phyloP scores from a whole-genome alignment of 2,329 filamentous ascomycete genomes.

The Curvularia hawaiiensis region DNA sequence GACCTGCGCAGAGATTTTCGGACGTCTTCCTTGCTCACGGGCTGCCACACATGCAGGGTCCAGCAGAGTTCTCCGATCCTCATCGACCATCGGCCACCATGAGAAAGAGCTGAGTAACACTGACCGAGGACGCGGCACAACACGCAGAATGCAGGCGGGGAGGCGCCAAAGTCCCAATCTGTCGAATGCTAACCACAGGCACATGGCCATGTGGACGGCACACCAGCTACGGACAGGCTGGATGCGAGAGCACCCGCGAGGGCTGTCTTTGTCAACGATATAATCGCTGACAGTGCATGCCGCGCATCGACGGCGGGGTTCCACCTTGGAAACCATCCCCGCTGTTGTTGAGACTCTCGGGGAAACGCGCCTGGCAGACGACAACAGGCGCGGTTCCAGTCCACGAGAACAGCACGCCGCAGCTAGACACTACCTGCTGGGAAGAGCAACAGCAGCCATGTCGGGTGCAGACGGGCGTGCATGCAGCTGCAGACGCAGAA shows the following conservation, averaged over 20 bases:
- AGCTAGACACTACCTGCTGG: neutral
- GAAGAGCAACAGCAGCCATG: neutral
- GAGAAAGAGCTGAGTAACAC: conserved; percentile 23
- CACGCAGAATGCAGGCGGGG: neutral
- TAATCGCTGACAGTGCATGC: conserved; percentile 38
- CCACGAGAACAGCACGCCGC: neutral
- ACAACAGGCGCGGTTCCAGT: neutral
- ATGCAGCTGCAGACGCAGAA: neutral
- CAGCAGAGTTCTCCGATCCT: conserved; percentile 5
- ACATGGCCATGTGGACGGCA: neutral
- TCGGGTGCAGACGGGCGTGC: conserved; percentile 1
- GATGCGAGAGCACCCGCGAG: neutral
- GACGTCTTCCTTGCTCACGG: conserved; percentile 5
- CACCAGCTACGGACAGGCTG: neutral
- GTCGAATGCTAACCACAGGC: neutral
- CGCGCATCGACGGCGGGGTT: conserved; percentile 10
- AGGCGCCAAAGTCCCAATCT: neutral
- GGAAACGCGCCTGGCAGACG: neutral
- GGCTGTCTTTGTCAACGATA: conserved; percentile 28
- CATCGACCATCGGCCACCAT: neutral
- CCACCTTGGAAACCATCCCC: conserved; percentile 1
- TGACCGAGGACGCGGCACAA: conserved; percentile 6
- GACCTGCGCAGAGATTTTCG: conserved; percentile 23
- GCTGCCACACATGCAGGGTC: conserved; percentile 18
- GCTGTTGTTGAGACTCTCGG: neutral